phyloP scores from a whole-genome alignment of 192 early-diverging fungal species.

The Backusella mclennaniae region DNA sequence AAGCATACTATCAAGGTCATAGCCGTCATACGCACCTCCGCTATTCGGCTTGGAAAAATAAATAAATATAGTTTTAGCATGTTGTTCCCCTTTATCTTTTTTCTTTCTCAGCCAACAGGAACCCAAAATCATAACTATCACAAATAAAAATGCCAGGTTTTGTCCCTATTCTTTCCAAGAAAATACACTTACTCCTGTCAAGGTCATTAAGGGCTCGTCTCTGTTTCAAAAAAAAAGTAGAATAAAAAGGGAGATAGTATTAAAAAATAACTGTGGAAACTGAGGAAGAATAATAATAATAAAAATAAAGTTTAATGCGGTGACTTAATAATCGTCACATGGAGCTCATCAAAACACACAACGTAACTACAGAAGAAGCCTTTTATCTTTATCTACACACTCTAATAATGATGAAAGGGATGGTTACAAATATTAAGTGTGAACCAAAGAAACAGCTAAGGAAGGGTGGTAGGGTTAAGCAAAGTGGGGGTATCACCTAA shows the following conservation, averaged over 20 bases:
- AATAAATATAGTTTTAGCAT: background rate
- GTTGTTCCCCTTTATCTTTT: background rate
- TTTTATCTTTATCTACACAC: background rate
- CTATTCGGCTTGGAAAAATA: background rate
- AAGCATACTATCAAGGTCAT: conserved; percentile 21
- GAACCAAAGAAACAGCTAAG: conserved; percentile 11
- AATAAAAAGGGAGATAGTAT: background rate
- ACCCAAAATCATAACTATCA: background rate
- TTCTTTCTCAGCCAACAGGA: background rate
- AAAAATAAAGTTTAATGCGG: background rate
- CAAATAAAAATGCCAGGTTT: background rate
- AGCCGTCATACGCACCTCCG: background rate
- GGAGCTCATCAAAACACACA: background rate
- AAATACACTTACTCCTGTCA: background rate
- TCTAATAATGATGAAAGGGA: background rate
- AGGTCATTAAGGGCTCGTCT: background rate
- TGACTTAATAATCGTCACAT: background rate
- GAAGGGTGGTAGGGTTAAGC: conserved; percentile 61
- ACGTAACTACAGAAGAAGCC: background rate
- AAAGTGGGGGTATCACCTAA: conserved; percentile 87
- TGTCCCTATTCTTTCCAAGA: background rate
- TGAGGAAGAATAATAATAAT: background rate
- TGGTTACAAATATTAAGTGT: background rate
- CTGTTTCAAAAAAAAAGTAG: background rate
- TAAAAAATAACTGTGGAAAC: background rate